Percentiles rank a stretch among this genome's conserved stretches.
Conservation (phyloP, 2,329 filamentous ascomycete species). For the Alternaria novae-zelandiae region DNA sequence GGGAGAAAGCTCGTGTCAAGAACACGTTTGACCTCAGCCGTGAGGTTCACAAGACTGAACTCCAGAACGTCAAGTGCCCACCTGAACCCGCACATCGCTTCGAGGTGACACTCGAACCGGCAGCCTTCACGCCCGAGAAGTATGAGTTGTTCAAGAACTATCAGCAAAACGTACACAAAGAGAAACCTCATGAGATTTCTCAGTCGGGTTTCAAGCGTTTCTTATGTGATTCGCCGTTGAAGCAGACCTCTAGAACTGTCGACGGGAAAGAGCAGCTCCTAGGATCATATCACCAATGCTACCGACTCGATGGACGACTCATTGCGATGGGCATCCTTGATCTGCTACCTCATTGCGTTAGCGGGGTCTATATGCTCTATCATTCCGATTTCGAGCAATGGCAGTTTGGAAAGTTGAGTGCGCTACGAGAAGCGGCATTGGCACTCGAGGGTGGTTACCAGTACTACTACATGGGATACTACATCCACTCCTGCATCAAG, state of each 20-base stretch:
- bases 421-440: slow-evolving; percentile 73
- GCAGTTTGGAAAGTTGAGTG: slow-evolving; percentile 77
- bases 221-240: slow-evolving; percentile 73
- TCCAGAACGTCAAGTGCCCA: slow-evolving; percentile 60
- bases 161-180: slow-evolving; percentile 74
- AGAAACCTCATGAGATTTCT: slow-evolving; percentile 65
- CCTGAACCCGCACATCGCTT: slow-evolving; percentile 72
- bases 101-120: slow-evolving; percentile 72
- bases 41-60: slow-evolving; percentile 74
- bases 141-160: slow-evolving; percentile 76
- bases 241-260: slow-evolving; percentile 52
- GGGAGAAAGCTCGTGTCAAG: slow-evolving; percentile 66
- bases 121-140: slow-evolving; percentile 78
- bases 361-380: slow-evolving; percentile 84
- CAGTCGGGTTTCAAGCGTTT: slow-evolving; percentile 71
- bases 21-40: slow-evolving; percentile 71
- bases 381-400: slow-evolving; percentile 74
- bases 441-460: slow-evolving; percentile 72
- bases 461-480: slow-evolving; percentile 85
- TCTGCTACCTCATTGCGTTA: slow-evolving; percentile 76
- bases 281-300: slow-evolving; percentile 83
- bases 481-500: slow-evolving; percentile 81
- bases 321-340: slow-evolving; percentile 80
- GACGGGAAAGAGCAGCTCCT: slow-evolving; percentile 63
- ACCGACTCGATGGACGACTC: slow-evolving; percentile 75